Evolutionary conservation across 257 asterid species (phyloP), one percentile per base, ranked within the genome.

Genomic region (Salvia hispanica): DNA sequence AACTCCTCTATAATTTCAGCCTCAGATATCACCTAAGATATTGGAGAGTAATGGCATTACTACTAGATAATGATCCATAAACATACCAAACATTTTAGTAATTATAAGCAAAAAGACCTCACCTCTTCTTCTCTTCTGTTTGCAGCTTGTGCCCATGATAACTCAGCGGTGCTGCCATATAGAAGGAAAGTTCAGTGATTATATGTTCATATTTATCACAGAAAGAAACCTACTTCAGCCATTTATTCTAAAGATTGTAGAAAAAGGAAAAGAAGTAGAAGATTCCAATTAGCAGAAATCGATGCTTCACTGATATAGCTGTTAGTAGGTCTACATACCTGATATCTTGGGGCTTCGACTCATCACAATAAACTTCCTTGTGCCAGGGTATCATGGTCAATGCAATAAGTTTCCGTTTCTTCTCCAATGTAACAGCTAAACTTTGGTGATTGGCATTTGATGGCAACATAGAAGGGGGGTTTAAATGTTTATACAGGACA

Each of bases 381-480:
- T 83, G 70, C 95, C 95, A 87, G 34, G 95, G 85, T 59, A 81
- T 70, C 73, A 62, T 72, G 46, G 77, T 80, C 52, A 76, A 66
- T 34, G 68, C 58, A 70, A 51, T 50, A 59, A 64, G 40, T 79
- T 87, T 84, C 44, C 91, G 89, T 75, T 84, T 87, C 78, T 81
- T 77, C 18, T 80, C 73, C 47, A 72, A 52, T 64, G 72, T 61
- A 73, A 59, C 64, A 61, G 76, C 74, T 60, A 55, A 56, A 46
- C 66, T 86, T 69, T 72, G 85, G 25, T 51, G 52, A 51, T 39
- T 55, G 71, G 44, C 62, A 42, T 73, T 70, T 40, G 75, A 72
- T 66, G 85, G 73, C 70, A 79, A 63, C 68, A 47, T 53, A 58
- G 50, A 51, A 52, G 76, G 40, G 46, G 75, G 10, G 25, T 66